phyloP scores from a whole-genome alignment of 2,329 filamentous ascomycete species.

The Ophiostoma triangulosporum region DNA sequence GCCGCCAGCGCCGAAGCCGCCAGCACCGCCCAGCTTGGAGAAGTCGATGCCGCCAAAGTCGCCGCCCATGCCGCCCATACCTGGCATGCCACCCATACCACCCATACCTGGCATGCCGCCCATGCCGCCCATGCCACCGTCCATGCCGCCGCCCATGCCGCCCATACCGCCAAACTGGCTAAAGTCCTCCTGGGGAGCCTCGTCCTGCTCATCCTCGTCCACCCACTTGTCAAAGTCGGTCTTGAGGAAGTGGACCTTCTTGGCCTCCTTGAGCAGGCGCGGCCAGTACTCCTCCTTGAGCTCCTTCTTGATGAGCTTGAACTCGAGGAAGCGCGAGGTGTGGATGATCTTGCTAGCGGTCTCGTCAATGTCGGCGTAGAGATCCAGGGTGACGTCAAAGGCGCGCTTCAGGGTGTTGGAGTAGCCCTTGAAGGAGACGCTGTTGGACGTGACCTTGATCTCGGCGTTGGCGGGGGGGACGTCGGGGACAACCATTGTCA shows the following conservation, averaged over 20 bases:
- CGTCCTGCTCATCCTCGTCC: constrained; percentile 96
- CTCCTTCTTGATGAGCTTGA: constrained; percentile 95
- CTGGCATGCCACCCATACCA: constrained; percentile 1
- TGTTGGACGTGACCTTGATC: constrained; percentile 67
- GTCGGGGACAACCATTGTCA: constrained; percentile 82
- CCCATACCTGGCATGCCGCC: constrained; percentile 22
- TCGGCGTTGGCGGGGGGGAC: constrained; percentile 62
- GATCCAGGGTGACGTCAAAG: constrained; percentile 75
- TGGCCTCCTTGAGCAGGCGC: constrained; percentile 75
- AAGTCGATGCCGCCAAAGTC: constrained; percentile 86
- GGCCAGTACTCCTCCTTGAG: constrained; percentile 92
- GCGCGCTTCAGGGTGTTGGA: constrained; percentile 73
- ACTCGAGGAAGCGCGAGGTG: constrained; percentile 74
- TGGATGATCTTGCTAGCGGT: constrained; percentile 76
- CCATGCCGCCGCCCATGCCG: constrained; percentile 38
- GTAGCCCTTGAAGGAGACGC: constrained; percentile 69
- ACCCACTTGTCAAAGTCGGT: constrained; percentile 99
- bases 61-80: constrained; percentile 20
- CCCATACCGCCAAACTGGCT: constrained; percentile 48
- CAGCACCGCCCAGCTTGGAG: constrained; percentile 64
- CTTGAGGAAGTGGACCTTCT: constrained; percentile 87
- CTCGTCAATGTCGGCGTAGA: constrained; percentile 83
- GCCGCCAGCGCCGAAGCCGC: constrained; percentile 20
- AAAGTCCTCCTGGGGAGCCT: constrained; percentile 68
- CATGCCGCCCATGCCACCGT: constrained; percentile 35